Base-by-base conservation (phyloP, 1,284 basidiomycete genomes). In the Rhodotorula sp. region DNA sequence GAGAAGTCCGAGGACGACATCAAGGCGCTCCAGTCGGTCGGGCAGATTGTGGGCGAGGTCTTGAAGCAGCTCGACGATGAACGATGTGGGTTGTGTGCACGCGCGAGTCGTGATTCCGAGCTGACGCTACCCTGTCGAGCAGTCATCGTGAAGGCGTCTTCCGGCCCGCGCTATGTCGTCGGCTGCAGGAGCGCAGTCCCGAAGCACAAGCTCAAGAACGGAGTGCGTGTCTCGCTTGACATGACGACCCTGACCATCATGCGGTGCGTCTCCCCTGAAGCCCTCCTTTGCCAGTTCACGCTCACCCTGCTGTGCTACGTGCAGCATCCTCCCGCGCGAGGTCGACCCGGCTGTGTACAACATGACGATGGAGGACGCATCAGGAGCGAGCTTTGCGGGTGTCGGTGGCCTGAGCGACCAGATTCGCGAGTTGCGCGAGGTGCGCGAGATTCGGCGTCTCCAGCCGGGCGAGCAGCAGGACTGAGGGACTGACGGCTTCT, bases 221-320 rank as follows among this genome's bases (percentile, higher is more conserved):
- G 93, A 66, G 93, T 93, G 16, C 91, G 97, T 75, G 97, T 99
- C 72, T 96, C 94, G 72, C 88, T 99, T 64, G 97, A 99, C 82
- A 99, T 99, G 97, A 99, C 97, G 3, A 99, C 97, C 1, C 85
- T 99, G 52, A 99, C 97, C 13, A 94, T 99, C 81, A 99, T 99
- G 95, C 90, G 95, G 78, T 77, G 45, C 27, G 68, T 53, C 27
- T 27, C 19, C 1, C 48, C 41, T 45, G 4, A 7, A 12, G 17
- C 4, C 0, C 48, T 23, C 4, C 7, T 5, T 25, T 23, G 8
- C 45, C 25, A 13, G 4, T 16, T 34, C 16, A 16, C 53, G 17
- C 12, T 27, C 3, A 8, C 10, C 7, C 17, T 19, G 3, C 13
- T 13, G 10, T 8, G 9, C 41, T 12, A 44, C 17, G 14, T 7